phyloP scores from a whole-genome alignment of 176 grass and related monocot species.

The Cenchrus purpureus region DNA sequence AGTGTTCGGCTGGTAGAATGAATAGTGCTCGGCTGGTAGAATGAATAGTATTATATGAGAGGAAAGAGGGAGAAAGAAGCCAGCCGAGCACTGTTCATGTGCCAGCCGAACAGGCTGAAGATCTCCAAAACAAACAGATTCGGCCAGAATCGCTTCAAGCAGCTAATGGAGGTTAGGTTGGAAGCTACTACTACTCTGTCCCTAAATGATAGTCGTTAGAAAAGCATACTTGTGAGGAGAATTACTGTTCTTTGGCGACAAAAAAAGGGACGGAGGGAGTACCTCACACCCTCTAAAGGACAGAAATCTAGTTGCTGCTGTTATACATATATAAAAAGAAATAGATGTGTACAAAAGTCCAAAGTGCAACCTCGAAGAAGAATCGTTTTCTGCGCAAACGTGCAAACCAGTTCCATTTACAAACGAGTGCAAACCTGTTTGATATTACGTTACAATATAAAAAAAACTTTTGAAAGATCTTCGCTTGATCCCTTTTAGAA shows the following conservation, averaged over 20 bases:
- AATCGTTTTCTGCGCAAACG: background rate
- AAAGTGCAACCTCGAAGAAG: background rate
- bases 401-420: background rate
- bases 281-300: background rate
- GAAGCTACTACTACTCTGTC: background rate
- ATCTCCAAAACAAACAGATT: background rate
- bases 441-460: background rate
- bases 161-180: constrained; percentile 37
- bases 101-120: too few species aligned
- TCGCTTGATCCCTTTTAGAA: background rate
- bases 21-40: too few species aligned
- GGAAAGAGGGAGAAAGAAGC: too few species aligned
- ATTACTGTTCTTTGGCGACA: too few species aligned
- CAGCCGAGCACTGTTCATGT: too few species aligned
- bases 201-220: too few species aligned
- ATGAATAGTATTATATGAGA: too few species aligned
- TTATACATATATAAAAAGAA: background rate
- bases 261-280: too few species aligned
- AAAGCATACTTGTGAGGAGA: too few species aligned
- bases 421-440: too few species aligned
- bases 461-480: background rate
- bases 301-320: background rate
- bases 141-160: background rate
- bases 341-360: background rate
- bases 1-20: too few species aligned